Base-by-base conservation (phyloP, 1,284 basidiomycete species). In the Malassezia nana region DNA sequence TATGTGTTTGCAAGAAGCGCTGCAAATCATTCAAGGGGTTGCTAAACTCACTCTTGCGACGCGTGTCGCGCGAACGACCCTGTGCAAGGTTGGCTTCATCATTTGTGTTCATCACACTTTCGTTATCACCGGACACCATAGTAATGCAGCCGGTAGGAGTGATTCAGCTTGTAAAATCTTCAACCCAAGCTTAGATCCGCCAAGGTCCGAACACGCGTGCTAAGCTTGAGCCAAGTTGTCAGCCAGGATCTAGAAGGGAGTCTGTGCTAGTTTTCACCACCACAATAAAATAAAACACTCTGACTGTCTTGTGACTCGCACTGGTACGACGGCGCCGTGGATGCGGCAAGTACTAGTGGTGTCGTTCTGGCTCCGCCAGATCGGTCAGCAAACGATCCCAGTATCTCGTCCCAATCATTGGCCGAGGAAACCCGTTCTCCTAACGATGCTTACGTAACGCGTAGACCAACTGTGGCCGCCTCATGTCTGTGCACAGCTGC, bases 21-120 rank as follows among this genome's bases (percentile, higher is more conserved):
- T 49, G 54, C 15, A 56, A 28, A 24, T 56, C 54, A 16, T 47
- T 46, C 10, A 56, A 22, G 22, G 53, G 45, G 16, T 51, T 28
- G 7, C 28, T 28, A 7, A 41, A 39, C 25, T 50, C 48, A n/a
- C 39, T 42, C 18, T 50, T 50, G 16, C 25, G 28, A 24, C 49
- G 40, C 2, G 18, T 5, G 6, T 50, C 31, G 4, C 39, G 39
- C n/a, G 18, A 38, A 38, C 35, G 35, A 22, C 22, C 18, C 10
- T 18, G 30, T 3, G n/a, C 31, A 16, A 20, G 7, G 18, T 38
- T 18, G 12, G 12, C 2, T 8, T 38, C 35, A 8, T 38, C 35
- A 12, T 38, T 38, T 20, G 35, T 20, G 18, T 38, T 38, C 7
- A 3, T 18, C 15, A 10, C 35, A 18, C 6, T 20, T 38, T 38